These are phyloP conservation scores for Candida sphagnicola DNA, from an alignment of 805 yeast species.

Conservation along the genomic window DNA sequence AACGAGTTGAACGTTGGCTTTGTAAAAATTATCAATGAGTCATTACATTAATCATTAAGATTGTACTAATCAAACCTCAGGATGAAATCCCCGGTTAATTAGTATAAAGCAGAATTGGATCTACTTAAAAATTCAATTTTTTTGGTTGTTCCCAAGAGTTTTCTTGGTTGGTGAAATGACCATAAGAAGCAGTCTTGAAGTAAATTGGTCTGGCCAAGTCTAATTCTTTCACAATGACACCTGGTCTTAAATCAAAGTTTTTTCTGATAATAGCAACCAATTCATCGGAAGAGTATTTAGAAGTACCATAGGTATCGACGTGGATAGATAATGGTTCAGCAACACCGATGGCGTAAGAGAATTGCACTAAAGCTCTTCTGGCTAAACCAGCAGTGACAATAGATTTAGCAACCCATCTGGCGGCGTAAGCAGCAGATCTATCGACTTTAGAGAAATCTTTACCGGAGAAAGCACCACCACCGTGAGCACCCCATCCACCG, in stretches of 20 bases:
- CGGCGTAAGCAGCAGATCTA: slow-evolving; percentile 99
- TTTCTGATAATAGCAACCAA: slow-evolving; percentile 86
- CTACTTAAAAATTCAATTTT: slow-evolving; percentile 54
- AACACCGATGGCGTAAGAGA: slow-evolving; percentile 99
- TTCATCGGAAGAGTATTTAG: slow-evolving; percentile 83
- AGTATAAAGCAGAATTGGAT: background rate
- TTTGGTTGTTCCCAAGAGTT: slow-evolving; percentile 99
- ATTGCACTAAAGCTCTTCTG: slow-evolving; percentile 96
- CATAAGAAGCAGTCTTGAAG: slow-evolving; percentile 98
- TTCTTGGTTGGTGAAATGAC: slow-evolving; percentile 99
- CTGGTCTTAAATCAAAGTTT: slow-evolving; percentile 99
- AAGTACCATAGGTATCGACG: slow-evolving; percentile 98
- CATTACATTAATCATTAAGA: slow-evolving; percentile 42
- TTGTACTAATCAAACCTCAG: background rate
- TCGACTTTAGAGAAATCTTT: slow-evolving; percentile 99
- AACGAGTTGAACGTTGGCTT: slow-evolving; percentile 47
- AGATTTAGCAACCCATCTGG: slow-evolving; percentile 99
- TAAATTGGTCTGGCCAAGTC: slow-evolving; percentile 99
- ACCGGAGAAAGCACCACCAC: slow-evolving; percentile 99
- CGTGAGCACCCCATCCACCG: slow-evolving; percentile 99
- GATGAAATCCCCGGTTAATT: background rate
- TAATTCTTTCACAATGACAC: slow-evolving; percentile 94
- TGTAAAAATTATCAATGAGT: slow-evolving; percentile 20
- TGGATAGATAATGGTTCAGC: slow-evolving; percentile 98
- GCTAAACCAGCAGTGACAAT: slow-evolving; percentile 92